Evolutionary conservation across 1,139 yeast genomes (phyloP), one percentile per base, ranked within the genome.

Genomic region (Blastobotrys capitulatus): DNA sequence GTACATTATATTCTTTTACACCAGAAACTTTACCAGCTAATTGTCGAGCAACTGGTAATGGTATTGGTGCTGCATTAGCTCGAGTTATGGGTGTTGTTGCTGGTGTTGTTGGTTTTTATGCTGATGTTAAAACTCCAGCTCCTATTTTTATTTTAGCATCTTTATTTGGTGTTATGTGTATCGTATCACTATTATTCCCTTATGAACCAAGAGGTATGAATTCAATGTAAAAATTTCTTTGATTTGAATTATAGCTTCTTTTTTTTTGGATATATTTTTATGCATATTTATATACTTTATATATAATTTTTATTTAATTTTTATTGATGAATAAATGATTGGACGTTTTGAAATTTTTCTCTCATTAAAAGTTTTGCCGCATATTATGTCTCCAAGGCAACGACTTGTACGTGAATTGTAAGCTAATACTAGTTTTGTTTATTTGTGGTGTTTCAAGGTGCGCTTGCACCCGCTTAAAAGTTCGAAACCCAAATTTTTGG

Each of bases 71-170:
- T 45, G 72, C 76, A 2, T 64, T 68, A 40, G 73, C 74, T 38
- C 69, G 84, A 57, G 61, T 72, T n/a, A 67, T 76, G 36, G 76
- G 80, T 15, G 70, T 74, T 40, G 65, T 78, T 54, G 78, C 77
- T 6, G 83, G 84, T 0, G 72, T 77, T 36, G 72, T 79, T 46
- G 78, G 76, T 42, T 77, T 72, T 62, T 79, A 64, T 58, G 66
- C 72, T 44, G 57, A 66, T 42, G 69, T 77, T 4, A 65, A 69
- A 2, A 68, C 80, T 6, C 52, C 74, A 8, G 74, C 74, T 25
- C 83, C 83, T 2, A 76, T 80, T 46, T 79, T 79, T 73, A 78
- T 79, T 13, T 74, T 80, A 66, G 85, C 83, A 22, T 79, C 79
- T 1, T 66, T 74, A 51, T 74, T 62, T 31, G 79, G 79, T 2